These are phyloP conservation scores for Arthrinium puccinioides DNA, from an alignment of 2,329 filamentous ascomycete genomes.

Conservation along the genomic window DNA sequence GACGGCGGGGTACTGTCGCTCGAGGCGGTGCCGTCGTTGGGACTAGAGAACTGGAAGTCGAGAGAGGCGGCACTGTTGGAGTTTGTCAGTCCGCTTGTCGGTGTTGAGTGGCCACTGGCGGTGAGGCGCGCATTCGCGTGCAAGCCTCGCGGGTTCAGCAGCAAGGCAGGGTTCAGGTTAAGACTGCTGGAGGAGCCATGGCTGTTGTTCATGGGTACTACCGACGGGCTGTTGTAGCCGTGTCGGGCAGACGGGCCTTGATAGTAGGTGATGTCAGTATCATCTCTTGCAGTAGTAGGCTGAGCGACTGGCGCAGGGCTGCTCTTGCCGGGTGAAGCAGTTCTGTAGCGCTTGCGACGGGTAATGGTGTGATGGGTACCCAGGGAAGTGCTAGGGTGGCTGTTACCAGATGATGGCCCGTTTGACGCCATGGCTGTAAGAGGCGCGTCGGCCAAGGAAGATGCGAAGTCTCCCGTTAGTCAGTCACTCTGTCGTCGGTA, in stretches of 20 bases:
- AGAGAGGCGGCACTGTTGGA: conserved; percentile 29
- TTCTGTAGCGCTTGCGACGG: conserved; percentile 4
- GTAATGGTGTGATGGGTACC: background rate
- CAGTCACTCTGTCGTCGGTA: background rate
- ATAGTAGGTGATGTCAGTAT: conserved; percentile 13
- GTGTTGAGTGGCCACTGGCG: conserved; percentile 14
- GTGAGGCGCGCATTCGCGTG: conserved; percentile 10
- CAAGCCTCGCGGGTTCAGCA: conserved; percentile 34
- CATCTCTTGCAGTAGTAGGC: conserved; percentile 9
- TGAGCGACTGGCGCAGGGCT: no score
- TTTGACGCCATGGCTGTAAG: background rate
- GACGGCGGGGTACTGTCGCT: conserved; percentile 10
- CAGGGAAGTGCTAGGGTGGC: background rate
- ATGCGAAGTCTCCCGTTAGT: background rate
- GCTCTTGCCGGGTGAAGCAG: background rate
- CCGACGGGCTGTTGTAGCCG: conserved; percentile 11
- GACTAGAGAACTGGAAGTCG: conserved; percentile 28
- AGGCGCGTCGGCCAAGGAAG: no score
- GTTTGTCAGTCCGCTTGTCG: conserved; percentile 15
- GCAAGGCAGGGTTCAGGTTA: conserved; percentile 31
- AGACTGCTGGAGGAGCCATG: conserved; percentile 11
- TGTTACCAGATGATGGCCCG: conserved; percentile 1
- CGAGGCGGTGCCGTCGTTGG: conserved; percentile 16
- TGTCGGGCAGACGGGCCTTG: conserved; percentile 17
- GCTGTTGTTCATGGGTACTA: conserved; percentile 6